Base-by-base conservation (phyloP, 2,329 filamentous ascomycete genomes). In the Aspergillus glaucus region DNA sequence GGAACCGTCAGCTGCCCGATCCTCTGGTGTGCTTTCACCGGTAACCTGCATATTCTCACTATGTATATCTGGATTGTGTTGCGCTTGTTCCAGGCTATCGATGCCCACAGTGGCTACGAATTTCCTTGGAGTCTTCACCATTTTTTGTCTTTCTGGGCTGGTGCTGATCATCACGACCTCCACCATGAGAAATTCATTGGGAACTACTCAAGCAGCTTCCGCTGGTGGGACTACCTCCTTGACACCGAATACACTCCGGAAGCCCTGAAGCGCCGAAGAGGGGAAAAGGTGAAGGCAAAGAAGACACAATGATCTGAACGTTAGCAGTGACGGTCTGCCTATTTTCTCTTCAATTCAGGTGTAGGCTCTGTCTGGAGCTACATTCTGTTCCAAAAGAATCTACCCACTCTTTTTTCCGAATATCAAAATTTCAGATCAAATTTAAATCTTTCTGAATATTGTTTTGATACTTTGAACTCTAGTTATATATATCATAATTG, bases 131-230 rank as follows among this genome's bases (percentile, higher is more conserved):
- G 86, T 65, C 75, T 98, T 73, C 89, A 91, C 72, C 88, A 96
- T 72, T 87, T 97, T 78, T 75, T 98, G 45, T 93, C 93, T 32
- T 91, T 98, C 81, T 98, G 93, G 93, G 92, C 92, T 48, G 93
- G 93, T 54, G 93, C 93, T 48, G 85, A 95, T 62, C 92, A 97
- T 75, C 93, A 98, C 75, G 93, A 98, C 65, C 77, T 90, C 41
- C 93, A 98, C 75, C 93, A 98, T 75, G 93, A 98, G 78, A 89
- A 90, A 68, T 98, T 98, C 75, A 90, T 98, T 55, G 93, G 93
- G 62, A 98, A 98, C 79, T 98, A 97, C 70, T 79, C 92, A 45
- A 95, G 90, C 67, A 95, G 88, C 78, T 98, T 98, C 83, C 82
- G 92, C 70, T 98, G 93, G 93, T 98, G 93, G 93, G 93, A 98